Evolutionary conservation across 1,139 yeast species (phyloP).

Genomic region (Kodamaea fungicola): DNA sequence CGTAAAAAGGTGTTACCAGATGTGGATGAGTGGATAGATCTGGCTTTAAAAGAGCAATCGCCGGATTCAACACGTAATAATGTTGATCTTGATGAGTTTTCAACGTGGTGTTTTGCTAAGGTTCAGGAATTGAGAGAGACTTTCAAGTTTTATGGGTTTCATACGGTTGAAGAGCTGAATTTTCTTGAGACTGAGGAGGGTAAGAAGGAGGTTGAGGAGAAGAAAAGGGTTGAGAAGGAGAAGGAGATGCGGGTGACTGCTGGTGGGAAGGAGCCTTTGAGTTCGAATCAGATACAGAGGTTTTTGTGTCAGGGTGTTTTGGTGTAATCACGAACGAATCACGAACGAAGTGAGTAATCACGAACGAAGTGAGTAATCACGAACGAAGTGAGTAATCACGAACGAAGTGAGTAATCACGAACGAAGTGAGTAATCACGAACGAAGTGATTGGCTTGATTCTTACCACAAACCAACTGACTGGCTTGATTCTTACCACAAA

Average conservation of each 20-base stretch:
- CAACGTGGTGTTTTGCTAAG: conserved; percentile 58
- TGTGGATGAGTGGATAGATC: conserved; percentile 79
- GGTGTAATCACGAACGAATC: neutral
- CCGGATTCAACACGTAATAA: conserved; percentile 12
- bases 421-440: no score
- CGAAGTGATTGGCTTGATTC: no score
- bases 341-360: no score
- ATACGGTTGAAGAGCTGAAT: conserved; percentile 48
- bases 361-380: no score
- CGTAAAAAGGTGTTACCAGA: conserved; percentile 89
- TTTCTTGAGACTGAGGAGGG: conserved; percentile 40
- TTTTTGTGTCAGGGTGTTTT: conserved; percentile 40
- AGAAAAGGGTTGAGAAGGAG: conserved; percentile 25
- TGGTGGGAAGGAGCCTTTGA: conserved; percentile 32
- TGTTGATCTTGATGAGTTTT: conserved; percentile 48
- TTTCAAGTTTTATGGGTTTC: conserved; percentile 61
- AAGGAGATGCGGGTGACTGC: conserved; percentile 27
- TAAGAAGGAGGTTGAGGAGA: conserved; percentile 26
- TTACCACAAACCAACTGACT: no score
- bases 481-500: no score
- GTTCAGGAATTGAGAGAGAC: conserved; percentile 52
- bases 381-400: no score
- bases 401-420: no score
- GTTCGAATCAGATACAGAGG: conserved; percentile 37
- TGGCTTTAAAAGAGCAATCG: conserved; percentile 40